phyloP scores from a whole-genome alignment of 1,139 yeast genomes.

The Suhomyces choctaworum region DNA sequence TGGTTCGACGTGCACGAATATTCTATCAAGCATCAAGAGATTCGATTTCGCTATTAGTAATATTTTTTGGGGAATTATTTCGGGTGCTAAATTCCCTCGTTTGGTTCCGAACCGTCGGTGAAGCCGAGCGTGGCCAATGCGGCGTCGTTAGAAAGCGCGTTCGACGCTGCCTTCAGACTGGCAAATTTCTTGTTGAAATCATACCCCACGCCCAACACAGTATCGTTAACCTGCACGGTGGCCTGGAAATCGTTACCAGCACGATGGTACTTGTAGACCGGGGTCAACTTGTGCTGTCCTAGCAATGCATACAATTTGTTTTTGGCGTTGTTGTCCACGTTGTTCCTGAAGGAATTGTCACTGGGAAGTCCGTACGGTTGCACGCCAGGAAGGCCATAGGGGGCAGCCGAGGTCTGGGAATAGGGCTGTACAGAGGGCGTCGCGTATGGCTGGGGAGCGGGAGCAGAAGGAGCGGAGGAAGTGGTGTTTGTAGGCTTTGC shows the following conservation, averaged over 20 bases:
- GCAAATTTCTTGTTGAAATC: slow-evolving; percentile 34
- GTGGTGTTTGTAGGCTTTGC: neutral
- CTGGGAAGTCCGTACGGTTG: slow-evolving; percentile 9
- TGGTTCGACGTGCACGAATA: too few species aligned
- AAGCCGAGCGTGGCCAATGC: slow-evolving; percentile 22
- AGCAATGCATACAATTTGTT: slow-evolving; percentile 29
- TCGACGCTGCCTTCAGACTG: slow-evolving; percentile 33
- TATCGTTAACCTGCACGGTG: slow-evolving; percentile 27
- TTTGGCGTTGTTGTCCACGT: slow-evolving; percentile 26
- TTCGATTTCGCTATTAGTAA: too few species aligned
- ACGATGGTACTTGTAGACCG: slow-evolving; percentile 22
- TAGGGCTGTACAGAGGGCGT: slow-evolving; percentile 5
- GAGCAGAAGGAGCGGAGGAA: slow-evolving; percentile 1
- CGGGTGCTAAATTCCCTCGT: too few species aligned
- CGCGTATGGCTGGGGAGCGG: slow-evolving; percentile 5
- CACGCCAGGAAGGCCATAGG: slow-evolving; percentile 7
- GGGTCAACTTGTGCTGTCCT: slow-evolving; percentile 24
- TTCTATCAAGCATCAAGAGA: too few species aligned
- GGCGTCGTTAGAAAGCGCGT: slow-evolving; percentile 26
- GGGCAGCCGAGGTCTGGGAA: slow-evolving; percentile 7
- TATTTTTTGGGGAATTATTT: too few species aligned
- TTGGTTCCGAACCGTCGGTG: too few species aligned
- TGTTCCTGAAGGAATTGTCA: slow-evolving; percentile 5
- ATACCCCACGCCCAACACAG: slow-evolving; percentile 33
- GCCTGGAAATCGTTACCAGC: slow-evolving; percentile 25